Percentiles rank a stretch among this genome's conserved stretches.
Evolutionary conservation across 2,329 filamentous ascomycete species (phyloP).

Genomic region (Talaromyces sp.): DNA sequence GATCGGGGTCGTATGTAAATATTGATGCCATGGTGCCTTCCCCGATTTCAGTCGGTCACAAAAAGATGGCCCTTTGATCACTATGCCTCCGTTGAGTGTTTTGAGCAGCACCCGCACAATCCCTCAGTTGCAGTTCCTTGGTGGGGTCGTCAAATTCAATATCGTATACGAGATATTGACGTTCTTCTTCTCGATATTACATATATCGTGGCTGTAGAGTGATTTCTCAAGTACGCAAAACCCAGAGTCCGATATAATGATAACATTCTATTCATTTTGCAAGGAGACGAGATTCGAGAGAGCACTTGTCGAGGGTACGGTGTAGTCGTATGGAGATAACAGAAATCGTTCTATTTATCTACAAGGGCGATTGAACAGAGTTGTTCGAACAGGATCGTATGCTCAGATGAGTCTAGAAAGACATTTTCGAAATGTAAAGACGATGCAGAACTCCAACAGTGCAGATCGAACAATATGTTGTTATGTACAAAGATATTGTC

Average conservation of each 20-base stretch:
- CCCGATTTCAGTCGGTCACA: not conserved
- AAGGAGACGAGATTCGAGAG: not conserved
- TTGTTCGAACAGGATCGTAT: not conserved
- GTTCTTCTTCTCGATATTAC: constrained; percentile 13
- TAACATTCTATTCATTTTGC: constrained; percentile 24
- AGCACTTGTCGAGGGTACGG: not conserved
- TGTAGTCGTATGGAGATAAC: not conserved
- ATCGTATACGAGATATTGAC: constrained; percentile 6
- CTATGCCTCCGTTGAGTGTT: not conserved
- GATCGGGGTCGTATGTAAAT: constrained; percentile 90
- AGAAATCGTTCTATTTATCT: not conserved
- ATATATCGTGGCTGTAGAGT: constrained; percentile 7
- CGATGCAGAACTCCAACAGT: too few species aligned
- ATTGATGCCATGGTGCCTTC: constrained; percentile 72
- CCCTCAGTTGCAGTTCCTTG: not conserved
- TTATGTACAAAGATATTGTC: not conserved
- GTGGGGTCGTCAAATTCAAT: not conserved
- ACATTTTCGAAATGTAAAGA: not conserved
- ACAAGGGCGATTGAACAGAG: not conserved
- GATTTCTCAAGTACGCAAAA: constrained; percentile 15
- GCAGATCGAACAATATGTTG: not conserved
- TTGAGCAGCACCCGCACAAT: not conserved
- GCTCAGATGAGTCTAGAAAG: not conserved
- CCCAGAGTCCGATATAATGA: constrained; percentile 17
- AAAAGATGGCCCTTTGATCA: not conserved